Conservation (phyloP, 2,329 filamentous ascomycete genomes). For the Sporothrix brunneoviolacea region DNA sequence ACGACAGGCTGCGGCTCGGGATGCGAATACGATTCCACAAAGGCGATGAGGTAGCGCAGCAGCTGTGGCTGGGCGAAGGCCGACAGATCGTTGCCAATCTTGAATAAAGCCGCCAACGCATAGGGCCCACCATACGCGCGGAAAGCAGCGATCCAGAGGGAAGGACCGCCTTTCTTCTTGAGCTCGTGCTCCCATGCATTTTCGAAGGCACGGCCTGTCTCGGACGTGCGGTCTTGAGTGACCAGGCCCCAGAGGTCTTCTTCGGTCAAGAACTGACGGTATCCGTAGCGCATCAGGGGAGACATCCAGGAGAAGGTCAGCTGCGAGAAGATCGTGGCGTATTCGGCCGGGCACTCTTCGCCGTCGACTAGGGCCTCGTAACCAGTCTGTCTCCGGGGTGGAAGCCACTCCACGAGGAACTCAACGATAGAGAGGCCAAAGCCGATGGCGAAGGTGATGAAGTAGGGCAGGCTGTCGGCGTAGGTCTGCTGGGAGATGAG, state of each 20-base stretch:
- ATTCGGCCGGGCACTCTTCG: slow-evolving; percentile 70
- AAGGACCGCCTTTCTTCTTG: slow-evolving; percentile 59
- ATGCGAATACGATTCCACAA: slow-evolving; percentile 68
- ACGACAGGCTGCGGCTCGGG: slow-evolving; percentile 66
- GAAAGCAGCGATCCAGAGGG: slow-evolving; percentile 80
- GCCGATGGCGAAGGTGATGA: slow-evolving; percentile 66
- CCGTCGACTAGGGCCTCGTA: slow-evolving; percentile 54
- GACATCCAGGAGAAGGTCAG: slow-evolving; percentile 99
- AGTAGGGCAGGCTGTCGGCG: slow-evolving; percentile 61
- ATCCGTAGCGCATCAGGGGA: slow-evolving; percentile 91
- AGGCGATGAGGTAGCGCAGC: slow-evolving; percentile 73
- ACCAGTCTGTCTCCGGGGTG: slow-evolving; percentile 61
- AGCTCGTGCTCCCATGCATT: slow-evolving; percentile 72
- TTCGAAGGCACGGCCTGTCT: slow-evolving; percentile 64
- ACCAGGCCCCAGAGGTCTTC: slow-evolving; percentile 93
- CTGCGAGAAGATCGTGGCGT: slow-evolving; percentile 87
- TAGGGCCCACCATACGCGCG: slow-evolving; percentile 82
- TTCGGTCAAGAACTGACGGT: slow-evolving; percentile 85
- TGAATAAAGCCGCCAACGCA: slow-evolving; percentile 73
- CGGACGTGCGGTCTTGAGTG: slow-evolving; percentile 68
- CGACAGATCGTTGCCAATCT: slow-evolving; percentile 77
- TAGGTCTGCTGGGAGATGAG: slow-evolving; percentile 73
- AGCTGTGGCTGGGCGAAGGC: slow-evolving; percentile 90
- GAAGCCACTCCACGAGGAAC: slow-evolving; percentile 77
- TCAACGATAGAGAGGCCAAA: slow-evolving; percentile 63